These are phyloP conservation scores for Pholiota molesta DNA, from an alignment of 768 basidiomycete species.

Conservation along the genomic window DNA sequence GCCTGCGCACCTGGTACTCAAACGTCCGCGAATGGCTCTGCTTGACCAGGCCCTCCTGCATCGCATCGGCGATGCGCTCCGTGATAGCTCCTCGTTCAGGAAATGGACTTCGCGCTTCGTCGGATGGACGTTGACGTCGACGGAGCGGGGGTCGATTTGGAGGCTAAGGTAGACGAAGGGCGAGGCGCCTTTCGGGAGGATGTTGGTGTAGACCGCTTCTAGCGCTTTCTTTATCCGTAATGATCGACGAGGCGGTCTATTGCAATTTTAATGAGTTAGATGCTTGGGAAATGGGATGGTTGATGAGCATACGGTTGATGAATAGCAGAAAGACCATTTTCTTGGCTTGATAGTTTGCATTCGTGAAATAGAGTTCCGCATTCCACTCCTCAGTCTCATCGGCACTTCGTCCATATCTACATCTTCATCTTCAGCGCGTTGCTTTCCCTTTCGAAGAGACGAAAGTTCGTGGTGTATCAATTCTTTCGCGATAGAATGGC, in stretches of 20 bases:
- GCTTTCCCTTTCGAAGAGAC: slow-evolving; percentile 31
- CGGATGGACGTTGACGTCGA: slow-evolving; percentile 98
- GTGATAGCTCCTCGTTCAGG: slow-evolving; percentile 84
- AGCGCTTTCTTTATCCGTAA: slow-evolving; percentile 83
- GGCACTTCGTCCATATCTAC: slow-evolving; percentile 29
- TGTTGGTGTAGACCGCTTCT: slow-evolving; percentile 80
- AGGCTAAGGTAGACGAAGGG: slow-evolving; percentile 95
- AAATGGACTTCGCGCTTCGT: slow-evolving; percentile 98
- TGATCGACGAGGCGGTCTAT: slow-evolving; percentile 94
- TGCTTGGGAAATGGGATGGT: background rate
- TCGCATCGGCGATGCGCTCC: slow-evolving; percentile 69
- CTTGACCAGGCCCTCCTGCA: slow-evolving; percentile 66
- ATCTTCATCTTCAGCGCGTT: slow-evolving; percentile 27
- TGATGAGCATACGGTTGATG: slow-evolving; percentile 78
- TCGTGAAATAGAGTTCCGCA: slow-evolving; percentile 79
- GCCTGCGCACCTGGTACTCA: slow-evolving; percentile 63
- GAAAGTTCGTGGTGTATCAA: slow-evolving; percentile 52
- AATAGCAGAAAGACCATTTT: slow-evolving; percentile 86
- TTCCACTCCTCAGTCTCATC: slow-evolving; percentile 51
- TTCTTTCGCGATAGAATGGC: slow-evolving; percentile 78
- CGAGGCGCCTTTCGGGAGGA: slow-evolving; percentile 86
- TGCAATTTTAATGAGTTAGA: background rate
- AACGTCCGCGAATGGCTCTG: slow-evolving; percentile 70
- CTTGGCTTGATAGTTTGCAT: slow-evolving; percentile 88
- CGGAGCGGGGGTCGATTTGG: slow-evolving; percentile 79